phyloP scores from a whole-genome alignment of 176 grass and related monocot genomes.

The Raddia distichophylla region DNA sequence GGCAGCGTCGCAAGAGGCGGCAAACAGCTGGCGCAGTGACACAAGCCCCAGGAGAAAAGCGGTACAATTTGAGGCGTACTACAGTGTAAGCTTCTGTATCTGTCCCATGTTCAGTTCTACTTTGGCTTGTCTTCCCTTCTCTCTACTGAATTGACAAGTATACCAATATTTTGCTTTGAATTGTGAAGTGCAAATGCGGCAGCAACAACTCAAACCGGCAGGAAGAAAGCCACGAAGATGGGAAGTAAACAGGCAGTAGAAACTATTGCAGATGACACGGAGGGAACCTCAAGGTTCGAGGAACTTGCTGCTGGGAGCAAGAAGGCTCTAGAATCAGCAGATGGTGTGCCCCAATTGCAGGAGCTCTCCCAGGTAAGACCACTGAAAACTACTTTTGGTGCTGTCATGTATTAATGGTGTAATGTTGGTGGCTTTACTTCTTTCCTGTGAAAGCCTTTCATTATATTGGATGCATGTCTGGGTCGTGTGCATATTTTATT shows the following conservation, averaged over 20 bases:
- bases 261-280: slow-evolving; percentile 46
- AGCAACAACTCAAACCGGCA: slow-evolving; percentile 31
- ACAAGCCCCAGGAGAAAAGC: slow-evolving; percentile 58
- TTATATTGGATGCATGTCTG: slow-evolving; percentile 2
- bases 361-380: slow-evolving; percentile 55
- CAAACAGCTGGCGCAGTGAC: slow-evolving; percentile 50
- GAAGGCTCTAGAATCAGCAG: slow-evolving; percentile 44
- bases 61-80: slow-evolving; percentile 81
- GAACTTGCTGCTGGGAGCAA: slow-evolving; percentile 47
- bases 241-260: slow-evolving; percentile 40
- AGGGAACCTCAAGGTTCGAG: slow-evolving; percentile 69
- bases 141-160: slow-evolving; percentile 18
- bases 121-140: slow-evolving; percentile 2
- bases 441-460: neutral
- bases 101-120: slow-evolving; percentile 3
- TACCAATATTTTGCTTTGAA: slow-evolving; percentile 33
- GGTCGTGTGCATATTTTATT: neutral
- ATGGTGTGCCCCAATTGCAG: slow-evolving; percentile 53
- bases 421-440: neutral
- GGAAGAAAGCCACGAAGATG: slow-evolving; percentile 53
- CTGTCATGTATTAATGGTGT: neutral
- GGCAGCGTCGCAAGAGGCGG: slow-evolving; percentile 70
- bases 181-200: slow-evolving; percentile 43
- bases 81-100: slow-evolving; percentile 63
- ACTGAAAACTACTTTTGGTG: neutral